A percentile compares a stretch with the other conserved stretches of the same genome.
Conservation (phyloP, 306 rosid species). For the Trichosanthes cucumerina region DNA sequence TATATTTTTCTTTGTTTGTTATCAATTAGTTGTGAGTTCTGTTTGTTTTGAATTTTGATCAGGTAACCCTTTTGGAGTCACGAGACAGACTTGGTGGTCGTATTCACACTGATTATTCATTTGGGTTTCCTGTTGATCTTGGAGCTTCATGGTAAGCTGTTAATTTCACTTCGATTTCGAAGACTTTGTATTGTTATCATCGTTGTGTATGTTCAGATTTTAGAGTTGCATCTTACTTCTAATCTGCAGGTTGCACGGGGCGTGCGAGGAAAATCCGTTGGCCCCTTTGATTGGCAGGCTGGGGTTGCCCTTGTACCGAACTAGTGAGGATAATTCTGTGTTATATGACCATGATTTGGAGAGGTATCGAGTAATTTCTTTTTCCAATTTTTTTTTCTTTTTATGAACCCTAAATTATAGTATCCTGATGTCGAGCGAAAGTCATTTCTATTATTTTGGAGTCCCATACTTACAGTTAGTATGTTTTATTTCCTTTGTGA, state of each 20-base stretch:
- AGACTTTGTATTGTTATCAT: background rate
- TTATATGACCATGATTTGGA: slow-evolving; percentile 90
- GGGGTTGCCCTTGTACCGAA: slow-evolving; percentile 66
- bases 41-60: background rate
- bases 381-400: background rate
- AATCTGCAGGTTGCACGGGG: slow-evolving; percentile 73
- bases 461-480: slow-evolving; percentile 8
- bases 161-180: background rate
- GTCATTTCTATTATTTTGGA: background rate
- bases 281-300: slow-evolving; percentile 72
- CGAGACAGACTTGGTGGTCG: slow-evolving; percentile 82
- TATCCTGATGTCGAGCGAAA: background rate
- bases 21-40: background rate
- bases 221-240: background rate
- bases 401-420: background rate
- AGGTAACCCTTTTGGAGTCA: slow-evolving; percentile 73
- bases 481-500: slow-evolving; percentile 7
- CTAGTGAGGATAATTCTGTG: slow-evolving; percentile 81
- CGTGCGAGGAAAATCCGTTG: slow-evolving; percentile 79
- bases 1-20: background rate
- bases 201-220: slow-evolving; percentile 3
- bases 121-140: slow-evolving; percentile 84
- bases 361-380: slow-evolving; percentile 36
- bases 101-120: slow-evolving; percentile 66
- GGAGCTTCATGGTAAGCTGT: slow-evolving; percentile 76